Conservation (phyloP, 2,329 filamentous ascomycete species). For the Capronia americana region DNA sequence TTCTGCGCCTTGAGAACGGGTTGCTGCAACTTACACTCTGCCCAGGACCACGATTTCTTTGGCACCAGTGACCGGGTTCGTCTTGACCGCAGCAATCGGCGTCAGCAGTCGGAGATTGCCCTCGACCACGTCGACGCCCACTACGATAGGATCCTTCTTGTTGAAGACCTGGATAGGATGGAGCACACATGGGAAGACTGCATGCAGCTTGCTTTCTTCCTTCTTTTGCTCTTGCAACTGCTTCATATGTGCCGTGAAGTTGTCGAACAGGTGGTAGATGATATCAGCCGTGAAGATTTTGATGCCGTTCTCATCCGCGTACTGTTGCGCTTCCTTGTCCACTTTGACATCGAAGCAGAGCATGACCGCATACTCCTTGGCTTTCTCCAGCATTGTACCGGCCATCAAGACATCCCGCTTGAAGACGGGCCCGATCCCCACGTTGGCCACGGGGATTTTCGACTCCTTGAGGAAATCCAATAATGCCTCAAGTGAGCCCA, state of each 20-base stretch:
- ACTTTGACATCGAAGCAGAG: constrained; percentile 99
- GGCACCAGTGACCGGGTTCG: constrained; percentile 74
- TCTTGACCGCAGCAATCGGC: constrained; percentile 85
- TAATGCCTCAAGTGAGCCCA: constrained; percentile 93
- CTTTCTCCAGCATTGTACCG: constrained; percentile 94
- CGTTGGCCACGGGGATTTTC: constrained; percentile 97
- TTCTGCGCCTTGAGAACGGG: constrained; percentile 12
- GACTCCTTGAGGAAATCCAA: constrained; percentile 94
- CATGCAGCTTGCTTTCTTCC: constrained; percentile 92
- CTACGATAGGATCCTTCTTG: constrained; percentile 93
- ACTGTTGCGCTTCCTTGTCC: constrained; percentile 90
- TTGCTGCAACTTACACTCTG: constrained; percentile 78
- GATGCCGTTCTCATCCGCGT: constrained; percentile 92
- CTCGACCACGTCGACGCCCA: constrained; percentile 95
- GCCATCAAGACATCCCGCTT: constrained; percentile 96
- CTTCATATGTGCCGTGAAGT: constrained; percentile 94
- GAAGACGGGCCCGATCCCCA: constrained; percentile 96
- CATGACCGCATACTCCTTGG: constrained; percentile 96
- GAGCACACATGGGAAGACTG: constrained; percentile 95
- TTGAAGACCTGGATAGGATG: constrained; percentile 94
- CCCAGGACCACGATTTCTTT: constrained; percentile 87
- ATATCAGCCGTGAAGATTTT: constrained; percentile 99
- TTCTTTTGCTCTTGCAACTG: constrained; percentile 87
- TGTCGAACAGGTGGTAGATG: constrained; percentile 97
- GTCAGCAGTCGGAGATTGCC: constrained; percentile 86